phyloP scores from a whole-genome alignment of 805 yeast genomes.

The Vanderwaltozyma verrucispora region DNA sequence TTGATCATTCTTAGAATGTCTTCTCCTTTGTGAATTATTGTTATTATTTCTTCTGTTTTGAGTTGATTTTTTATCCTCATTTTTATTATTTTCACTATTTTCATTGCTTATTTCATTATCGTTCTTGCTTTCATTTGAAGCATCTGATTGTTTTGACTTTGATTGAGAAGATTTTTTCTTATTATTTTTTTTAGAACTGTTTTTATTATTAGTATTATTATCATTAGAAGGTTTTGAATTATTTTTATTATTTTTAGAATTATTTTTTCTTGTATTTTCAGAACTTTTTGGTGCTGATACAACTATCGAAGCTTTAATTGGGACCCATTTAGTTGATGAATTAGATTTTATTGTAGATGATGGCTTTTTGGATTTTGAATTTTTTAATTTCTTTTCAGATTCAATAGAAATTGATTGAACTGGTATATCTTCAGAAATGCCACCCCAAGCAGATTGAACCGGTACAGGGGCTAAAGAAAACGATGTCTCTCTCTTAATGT shows the following conservation, averaged over 20 bases:
- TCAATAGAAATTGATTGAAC: conserved; percentile 13
- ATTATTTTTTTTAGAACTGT: neutral
- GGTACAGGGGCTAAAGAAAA: conserved; percentile 24
- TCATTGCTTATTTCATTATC: neutral
- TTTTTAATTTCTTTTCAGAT: neutral
- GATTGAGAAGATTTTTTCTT: neutral
- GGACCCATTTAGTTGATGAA: conserved; percentile 47
- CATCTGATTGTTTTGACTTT: neutral
- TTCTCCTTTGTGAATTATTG: neutral
- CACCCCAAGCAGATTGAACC: conserved; percentile 27
- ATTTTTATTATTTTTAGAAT: conserved; percentile 7
- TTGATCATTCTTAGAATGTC: neutral
- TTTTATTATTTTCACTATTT: neutral
- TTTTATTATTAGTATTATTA: conserved; percentile 3
- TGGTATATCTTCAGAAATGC: conserved; percentile 15
- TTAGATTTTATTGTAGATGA: conserved; percentile 7
- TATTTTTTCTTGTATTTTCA: neutral
- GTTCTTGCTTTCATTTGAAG: neutral
- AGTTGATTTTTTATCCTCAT: neutral
- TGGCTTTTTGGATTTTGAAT: conserved; percentile 3
- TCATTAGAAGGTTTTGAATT: conserved; percentile 4
- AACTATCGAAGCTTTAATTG: conserved; percentile 48
- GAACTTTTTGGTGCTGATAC: conserved; percentile 18
- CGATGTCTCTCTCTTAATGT: neutral
- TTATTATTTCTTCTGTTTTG: neutral